phyloP scores from a whole-genome alignment of 352 stramenopile genomes.

The Phytophthora crassamura region DNA sequence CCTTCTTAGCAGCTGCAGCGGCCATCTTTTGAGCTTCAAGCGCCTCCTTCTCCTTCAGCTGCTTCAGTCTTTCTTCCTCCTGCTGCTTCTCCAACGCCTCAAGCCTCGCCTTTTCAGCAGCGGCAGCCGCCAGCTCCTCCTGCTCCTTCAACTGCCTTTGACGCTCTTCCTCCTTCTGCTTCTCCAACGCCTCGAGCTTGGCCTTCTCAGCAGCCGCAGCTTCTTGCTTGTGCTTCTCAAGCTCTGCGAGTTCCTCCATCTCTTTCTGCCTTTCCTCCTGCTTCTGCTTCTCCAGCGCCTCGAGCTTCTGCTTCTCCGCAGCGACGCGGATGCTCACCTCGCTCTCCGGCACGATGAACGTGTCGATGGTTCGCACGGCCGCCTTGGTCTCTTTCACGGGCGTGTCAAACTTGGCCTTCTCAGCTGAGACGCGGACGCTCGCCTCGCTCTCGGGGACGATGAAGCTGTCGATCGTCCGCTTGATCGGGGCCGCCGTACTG shows the following conservation, averaged over 20 bases:
- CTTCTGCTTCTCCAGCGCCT: constrained; percentile 53
- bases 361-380: constrained; percentile 40
- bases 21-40: no score
- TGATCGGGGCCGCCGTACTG: constrained; percentile 32
- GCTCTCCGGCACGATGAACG: constrained; percentile 44
- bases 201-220: constrained; percentile 20
- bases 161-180: no score
- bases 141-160: no score
- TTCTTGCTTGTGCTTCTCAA: constrained; percentile 34
- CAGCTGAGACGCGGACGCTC: constrained; percentile 1
- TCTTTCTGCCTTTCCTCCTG: no score
- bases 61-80: no score
- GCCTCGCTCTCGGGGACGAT: constrained; percentile 1
- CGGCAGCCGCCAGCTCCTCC: no score
- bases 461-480: constrained; percentile 18
- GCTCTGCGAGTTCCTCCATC: constrained; percentile 32
- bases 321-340: constrained; percentile 45
- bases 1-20: no score
- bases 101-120: no score
- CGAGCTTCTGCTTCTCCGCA: constrained; percentile 52
- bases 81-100: no score
- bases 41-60: no score
- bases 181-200: background rate
- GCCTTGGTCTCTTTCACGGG: no score
- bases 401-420: constrained; percentile 2